Percentiles rank a stretch among this genome's conserved stretches.
phyloP scores from a whole-genome alignment of 2,329 filamentous ascomycete species.

The Botrytis tulipae region DNA sequence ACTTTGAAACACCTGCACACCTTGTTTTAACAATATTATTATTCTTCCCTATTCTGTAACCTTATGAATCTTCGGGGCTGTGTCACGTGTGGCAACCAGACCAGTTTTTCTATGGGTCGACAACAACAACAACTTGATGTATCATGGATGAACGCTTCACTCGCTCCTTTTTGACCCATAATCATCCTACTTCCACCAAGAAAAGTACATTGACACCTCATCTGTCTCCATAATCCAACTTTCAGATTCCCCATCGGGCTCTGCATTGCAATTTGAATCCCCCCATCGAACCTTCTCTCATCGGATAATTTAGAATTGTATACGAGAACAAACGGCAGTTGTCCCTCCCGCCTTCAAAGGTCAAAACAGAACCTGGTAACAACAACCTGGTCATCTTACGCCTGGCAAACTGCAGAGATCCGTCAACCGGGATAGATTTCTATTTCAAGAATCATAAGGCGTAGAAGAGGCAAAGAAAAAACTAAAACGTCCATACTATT shows the following conservation, averaged over 20 bases:
- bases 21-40: neutral
- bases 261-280: neutral
- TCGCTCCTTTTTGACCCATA: neutral
- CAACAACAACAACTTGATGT: conserved; percentile 1
- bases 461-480: neutral
- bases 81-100: neutral
- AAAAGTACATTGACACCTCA: conserved; percentile 1
- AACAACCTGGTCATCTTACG: neutral
- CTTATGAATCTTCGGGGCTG: neutral
- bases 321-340: neutral
- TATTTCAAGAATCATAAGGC: neutral
- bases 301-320: neutral
- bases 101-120: conserved; percentile 11
- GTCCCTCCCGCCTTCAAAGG: neutral
- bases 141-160: conserved; percentile 3
- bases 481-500: neutral
- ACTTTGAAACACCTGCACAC: neutral
- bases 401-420: conserved; percentile 3
- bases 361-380: neutral
- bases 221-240: conserved; percentile 4
- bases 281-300: neutral
- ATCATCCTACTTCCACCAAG: neutral
- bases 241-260: neutral
- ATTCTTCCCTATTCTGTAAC: neutral
- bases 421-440: neutral